Evolutionary conservation across 345 rosid genomes (phyloP).

Genomic region (Odontarrhena argentea): DNA sequence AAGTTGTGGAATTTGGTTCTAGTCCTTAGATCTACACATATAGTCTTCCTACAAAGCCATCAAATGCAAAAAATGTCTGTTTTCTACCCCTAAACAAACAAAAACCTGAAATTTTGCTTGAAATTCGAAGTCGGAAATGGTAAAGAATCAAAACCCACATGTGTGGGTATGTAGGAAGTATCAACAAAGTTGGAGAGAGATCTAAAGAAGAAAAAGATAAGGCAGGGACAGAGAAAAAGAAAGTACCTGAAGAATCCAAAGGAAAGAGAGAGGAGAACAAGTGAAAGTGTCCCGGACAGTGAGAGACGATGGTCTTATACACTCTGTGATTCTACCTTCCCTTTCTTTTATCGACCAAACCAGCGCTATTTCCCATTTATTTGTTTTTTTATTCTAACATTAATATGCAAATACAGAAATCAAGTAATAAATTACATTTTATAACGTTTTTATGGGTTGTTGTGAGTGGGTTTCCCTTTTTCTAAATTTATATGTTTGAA

Average conservation of each 20-base stretch:
- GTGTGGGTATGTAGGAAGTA: constrained; percentile 12
- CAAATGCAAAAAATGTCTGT: constrained; percentile 10
- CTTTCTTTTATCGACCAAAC: constrained; percentile 10
- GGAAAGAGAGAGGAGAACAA: constrained; percentile 25
- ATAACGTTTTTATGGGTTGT: no score
- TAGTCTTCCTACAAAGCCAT: constrained; percentile 20
- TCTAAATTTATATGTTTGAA: no score
- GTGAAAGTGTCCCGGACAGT: constrained; percentile 12
- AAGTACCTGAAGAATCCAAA: constrained; percentile 40
- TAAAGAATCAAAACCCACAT: constrained; percentile 15
- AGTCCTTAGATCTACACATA: constrained; percentile 34
- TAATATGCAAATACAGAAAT: neutral
- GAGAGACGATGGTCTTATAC: constrained; percentile 21
- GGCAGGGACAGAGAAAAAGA: constrained; percentile 2
- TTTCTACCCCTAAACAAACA: neutral
- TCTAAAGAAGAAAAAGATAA: constrained; percentile 24
- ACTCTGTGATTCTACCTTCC: neutral
- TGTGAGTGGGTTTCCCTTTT: no score
- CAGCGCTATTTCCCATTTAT: neutral
- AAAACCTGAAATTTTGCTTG: constrained; percentile 1
- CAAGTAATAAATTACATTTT: no score
- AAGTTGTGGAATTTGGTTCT: constrained; percentile 15
- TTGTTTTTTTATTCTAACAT: neutral
- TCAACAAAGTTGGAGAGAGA: constrained; percentile 19
- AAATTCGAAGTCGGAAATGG: constrained; percentile 15